Conservation (phyloP, 2,329 filamentous ascomycete species). For the Verticillium alfalfae region DNA sequence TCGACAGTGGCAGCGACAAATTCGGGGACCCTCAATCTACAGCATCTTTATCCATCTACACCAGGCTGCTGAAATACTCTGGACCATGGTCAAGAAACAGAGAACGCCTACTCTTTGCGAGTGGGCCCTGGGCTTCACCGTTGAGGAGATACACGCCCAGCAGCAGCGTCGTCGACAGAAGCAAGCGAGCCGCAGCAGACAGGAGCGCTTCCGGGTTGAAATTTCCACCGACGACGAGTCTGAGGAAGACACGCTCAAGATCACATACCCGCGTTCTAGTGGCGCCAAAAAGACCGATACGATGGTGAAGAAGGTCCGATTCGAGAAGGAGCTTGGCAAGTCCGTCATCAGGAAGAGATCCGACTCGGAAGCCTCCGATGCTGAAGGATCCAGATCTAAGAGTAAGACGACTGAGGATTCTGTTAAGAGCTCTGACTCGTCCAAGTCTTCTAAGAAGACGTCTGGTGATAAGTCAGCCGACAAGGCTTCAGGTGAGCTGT, state of each 20-base stretch:
- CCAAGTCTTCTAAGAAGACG: conserved; percentile 3
- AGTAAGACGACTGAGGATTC: not conserved
- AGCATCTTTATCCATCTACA: not conserved
- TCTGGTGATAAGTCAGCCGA: not conserved
- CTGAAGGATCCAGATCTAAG: conserved; percentile 11
- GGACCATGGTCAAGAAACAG: conserved; percentile 1
- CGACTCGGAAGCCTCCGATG: conserved; percentile 8
- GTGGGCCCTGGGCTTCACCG: conserved; percentile 32
- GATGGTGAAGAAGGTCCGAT: conserved; percentile 36
- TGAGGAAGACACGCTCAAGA: conserved; percentile 39
- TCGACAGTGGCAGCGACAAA: too few species aligned
- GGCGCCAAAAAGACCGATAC: conserved; percentile 5
- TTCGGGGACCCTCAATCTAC: not conserved
- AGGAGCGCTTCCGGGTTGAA: conserved; percentile 30
- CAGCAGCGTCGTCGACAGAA: conserved; percentile 5
- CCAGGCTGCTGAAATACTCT: not conserved
- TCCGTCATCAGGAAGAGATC: conserved; percentile 29
- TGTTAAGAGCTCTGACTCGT: conserved; percentile 4
- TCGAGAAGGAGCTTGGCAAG: conserved; percentile 26
- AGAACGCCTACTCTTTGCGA: conserved; percentile 24
- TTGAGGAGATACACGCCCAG: conserved; percentile 17
- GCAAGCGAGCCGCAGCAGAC: conserved; percentile 4
- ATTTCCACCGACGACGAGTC: conserved; percentile 46
- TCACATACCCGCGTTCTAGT: conserved; percentile 41
- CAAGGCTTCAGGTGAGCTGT: not conserved